These are phyloP conservation scores for Sherardia arvensis DNA, from an alignment of 257 asterid species.

Conservation along the genomic window DNA sequence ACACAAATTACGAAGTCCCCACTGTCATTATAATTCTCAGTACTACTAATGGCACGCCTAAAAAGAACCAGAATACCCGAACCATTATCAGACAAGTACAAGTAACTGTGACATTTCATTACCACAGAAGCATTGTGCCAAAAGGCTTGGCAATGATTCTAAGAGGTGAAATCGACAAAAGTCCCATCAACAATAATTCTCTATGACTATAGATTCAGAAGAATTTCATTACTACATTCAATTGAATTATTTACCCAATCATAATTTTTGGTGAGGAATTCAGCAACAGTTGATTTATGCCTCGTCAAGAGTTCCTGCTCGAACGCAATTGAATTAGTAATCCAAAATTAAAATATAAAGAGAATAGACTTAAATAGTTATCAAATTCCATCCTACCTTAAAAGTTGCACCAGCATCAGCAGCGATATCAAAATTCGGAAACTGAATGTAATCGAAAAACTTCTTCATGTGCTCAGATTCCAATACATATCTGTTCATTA, in stretches of 20 bases:
- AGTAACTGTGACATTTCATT: not conserved
- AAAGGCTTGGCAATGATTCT: not conserved
- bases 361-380: not conserved
- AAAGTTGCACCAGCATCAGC: conserved; percentile 49
- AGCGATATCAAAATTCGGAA: conserved; percentile 43
- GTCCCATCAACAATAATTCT: not conserved
- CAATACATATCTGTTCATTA: conserved; percentile 31
- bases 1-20: not conserved
- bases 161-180: not conserved
- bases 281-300: conserved; percentile 95
- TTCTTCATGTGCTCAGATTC: conserved; percentile 42
- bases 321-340: conserved; percentile 1
- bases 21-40: not conserved
- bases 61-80: no score
- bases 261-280: conserved; percentile 78
- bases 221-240: not conserved
- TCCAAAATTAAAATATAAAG: not conserved
- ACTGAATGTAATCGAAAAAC: conserved; percentile 38
- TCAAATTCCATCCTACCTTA: conserved; percentile 21
- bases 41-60: not conserved
- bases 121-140: not conserved
- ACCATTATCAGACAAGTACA: not conserved
- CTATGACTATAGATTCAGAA: not conserved
- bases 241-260: conserved; percentile 58
- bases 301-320: conserved; percentile 90